Conservation (phyloP, 257 asterid genomes). For the Nicotiana benthamiana region DNA sequence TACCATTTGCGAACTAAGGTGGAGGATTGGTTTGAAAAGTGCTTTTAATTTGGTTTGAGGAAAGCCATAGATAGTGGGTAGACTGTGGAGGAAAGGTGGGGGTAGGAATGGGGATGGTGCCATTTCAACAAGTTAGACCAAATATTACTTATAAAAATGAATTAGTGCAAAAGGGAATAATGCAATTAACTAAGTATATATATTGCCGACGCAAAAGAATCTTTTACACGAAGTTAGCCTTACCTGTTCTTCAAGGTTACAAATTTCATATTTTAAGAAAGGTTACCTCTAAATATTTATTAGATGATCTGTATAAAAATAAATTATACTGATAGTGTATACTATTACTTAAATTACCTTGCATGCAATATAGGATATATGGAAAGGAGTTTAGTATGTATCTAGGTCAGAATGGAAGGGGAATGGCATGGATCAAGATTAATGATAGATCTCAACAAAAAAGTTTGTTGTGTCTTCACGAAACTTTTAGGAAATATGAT, state of each 20-base stretch:
- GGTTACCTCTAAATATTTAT: no score
- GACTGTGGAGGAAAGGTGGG: background rate
- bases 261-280: no score
- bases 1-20: background rate
- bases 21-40: background rate
- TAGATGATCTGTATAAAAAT: background rate
- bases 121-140: background rate
- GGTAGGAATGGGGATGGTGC: slow-evolving; percentile 10
- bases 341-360: no score
- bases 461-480: slow-evolving; percentile 4
- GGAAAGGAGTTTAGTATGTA: background rate
- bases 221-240: no score
- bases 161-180: background rate
- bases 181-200: no score
- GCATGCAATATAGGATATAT: no score
- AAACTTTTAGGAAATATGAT: slow-evolving; percentile 4
- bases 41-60: slow-evolving; percentile 3
- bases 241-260: no score
- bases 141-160: background rate
- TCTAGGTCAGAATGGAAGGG: background rate
- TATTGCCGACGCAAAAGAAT: no score
- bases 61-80: slow-evolving; percentile 1
- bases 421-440: background rate
- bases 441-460: background rate
- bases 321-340: no score